These are phyloP conservation scores for Russula dissimulans DNA, from an alignment of 768 basidiomycete species.

Conservation along the genomic window DNA sequence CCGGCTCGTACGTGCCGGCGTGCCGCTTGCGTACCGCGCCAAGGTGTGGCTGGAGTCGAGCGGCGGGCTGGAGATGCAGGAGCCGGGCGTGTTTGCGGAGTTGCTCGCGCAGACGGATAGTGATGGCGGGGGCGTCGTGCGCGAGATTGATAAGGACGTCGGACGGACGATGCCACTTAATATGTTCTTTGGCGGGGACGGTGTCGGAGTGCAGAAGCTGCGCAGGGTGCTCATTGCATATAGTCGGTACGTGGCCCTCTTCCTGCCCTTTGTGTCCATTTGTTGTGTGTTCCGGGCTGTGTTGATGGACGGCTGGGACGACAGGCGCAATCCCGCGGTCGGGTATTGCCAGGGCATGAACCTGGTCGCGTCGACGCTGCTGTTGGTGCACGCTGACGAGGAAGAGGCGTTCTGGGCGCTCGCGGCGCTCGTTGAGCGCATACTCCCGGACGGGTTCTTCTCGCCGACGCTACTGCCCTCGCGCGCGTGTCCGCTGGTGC, in stretches of 20 bases:
- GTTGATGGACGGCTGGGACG: neutral
- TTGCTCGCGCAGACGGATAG: conserved; percentile 43
- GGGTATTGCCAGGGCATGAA: conserved; percentile 98
- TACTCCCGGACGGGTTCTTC: conserved; percentile 90
- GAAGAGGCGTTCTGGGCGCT: conserved; percentile 98
- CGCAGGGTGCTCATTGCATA: conserved; percentile 86
- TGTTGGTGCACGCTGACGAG: conserved; percentile 89
- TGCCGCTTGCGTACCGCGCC: conserved; percentile 79
- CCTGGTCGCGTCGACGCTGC: conserved; percentile 86
- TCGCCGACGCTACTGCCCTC: conserved; percentile 87
- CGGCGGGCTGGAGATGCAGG: conserved; percentile 83
- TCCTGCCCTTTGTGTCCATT: neutral
- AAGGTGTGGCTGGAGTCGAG: conserved; percentile 93
- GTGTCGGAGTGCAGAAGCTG: conserved; percentile 87
- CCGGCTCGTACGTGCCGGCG: conserved; percentile 70
- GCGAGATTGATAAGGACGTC: conserved; percentile 95
- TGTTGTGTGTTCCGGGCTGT: neutral
- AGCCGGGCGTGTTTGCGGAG: conserved; percentile 86
- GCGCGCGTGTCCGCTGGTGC: conserved; percentile 85
- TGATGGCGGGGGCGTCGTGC: conserved; percentile 40
- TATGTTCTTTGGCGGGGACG: conserved; percentile 95
- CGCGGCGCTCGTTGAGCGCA: conserved; percentile 75
- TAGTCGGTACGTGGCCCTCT: conserved; percentile 55
- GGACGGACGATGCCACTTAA: conserved; percentile 88
- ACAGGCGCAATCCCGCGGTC: conserved; percentile 80